Base-by-base conservation (phyloP, 129 eudicot species). In the Lonicera japonica region DNA sequence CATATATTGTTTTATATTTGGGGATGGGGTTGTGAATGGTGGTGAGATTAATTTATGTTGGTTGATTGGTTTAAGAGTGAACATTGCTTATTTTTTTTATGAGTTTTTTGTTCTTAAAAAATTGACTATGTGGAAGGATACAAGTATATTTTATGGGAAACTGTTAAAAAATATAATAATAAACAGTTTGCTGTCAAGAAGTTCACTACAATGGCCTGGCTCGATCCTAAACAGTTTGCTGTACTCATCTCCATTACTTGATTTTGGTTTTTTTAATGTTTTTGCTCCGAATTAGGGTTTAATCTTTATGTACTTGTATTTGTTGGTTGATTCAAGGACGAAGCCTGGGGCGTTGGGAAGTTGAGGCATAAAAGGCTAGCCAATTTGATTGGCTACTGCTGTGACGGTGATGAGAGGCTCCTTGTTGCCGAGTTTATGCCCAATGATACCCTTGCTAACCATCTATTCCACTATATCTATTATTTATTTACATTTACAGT, bases 151-250 rank as follows among this genome's bases (percentile, higher is more conserved):
- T n/a, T n/a, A n/a, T n/a, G n/a, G n/a, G n/a, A n/a, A n/a, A n/a
- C n/a, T n/a, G n/a, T n/a, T n/a, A n/a, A n/a, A n/a, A n/a, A n/a
- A n/a, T n/a, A n/a, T n/a, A n/a, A n/a, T n/a, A n/a, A n/a, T n/a
- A n/a, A n/a, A n/a, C n/a, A n/a, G n/a, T n/a, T 90, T 82, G 97
- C 97, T 8, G 89, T 90, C 7, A 90, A 90, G 85, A 90, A 90
- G 64, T 90, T 90, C 25, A 79, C 95, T 18, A 86, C 84, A 67
- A 70, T 84, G 87, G 97, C 97, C 22, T 90, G 97, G 97, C 97
- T 95, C 47, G 97, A 90, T 78, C 95, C 95, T 8, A 90, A 90
- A 25, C 97, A 90, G 75, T 90, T 90, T 69, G 97, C 87, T 68
- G 97, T 90, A 73, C 41, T 10, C 41, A 17, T 55, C 43, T 48